phyloP scores from a whole-genome alignment of 148 eudicot species.

The Nepenthes gracilis region DNA sequence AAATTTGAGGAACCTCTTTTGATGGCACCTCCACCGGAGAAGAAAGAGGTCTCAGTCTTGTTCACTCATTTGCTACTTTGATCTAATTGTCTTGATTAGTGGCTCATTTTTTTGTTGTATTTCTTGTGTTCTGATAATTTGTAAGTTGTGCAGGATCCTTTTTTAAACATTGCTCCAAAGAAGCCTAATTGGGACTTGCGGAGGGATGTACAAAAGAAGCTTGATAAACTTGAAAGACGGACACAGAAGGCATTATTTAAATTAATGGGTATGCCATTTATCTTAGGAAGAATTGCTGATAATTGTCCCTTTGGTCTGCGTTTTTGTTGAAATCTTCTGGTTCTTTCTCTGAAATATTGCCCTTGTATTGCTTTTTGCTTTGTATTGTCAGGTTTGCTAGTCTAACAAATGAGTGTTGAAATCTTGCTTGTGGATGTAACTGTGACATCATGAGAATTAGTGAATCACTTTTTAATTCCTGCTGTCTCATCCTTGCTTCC shows the following conservation, averaged over 20 bases:
- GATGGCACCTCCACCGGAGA: conserved; percentile 47
- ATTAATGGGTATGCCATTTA: conserved; percentile 45
- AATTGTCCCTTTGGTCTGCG: too few relatives aligned
- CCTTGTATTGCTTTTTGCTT: too few relatives aligned
- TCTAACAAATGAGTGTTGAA: too few relatives aligned
- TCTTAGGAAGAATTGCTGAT: too few relatives aligned
- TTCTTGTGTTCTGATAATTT: neutral
- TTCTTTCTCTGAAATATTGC: too few relatives aligned
- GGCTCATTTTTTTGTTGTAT: neutral
- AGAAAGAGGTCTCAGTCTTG: conserved; percentile 55
- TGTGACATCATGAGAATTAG: too few relatives aligned
- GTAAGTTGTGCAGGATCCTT: conserved; percentile 53
- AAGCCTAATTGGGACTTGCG: conserved; percentile 97
- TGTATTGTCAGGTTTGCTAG: too few relatives aligned
- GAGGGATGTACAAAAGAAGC: conserved; percentile 91
- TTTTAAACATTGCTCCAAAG: conserved; percentile 94
- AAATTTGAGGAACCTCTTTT: conserved; percentile 92
- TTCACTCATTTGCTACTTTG: conserved; percentile 5
- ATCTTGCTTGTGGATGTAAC: too few relatives aligned
- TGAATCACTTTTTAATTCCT: too few relatives aligned
- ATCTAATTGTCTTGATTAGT: neutral
- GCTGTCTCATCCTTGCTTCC: too few relatives aligned
- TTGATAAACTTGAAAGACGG: conserved; percentile 83
- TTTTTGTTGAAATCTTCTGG: too few relatives aligned
- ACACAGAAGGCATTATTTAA: conserved; percentile 81